A percentile compares a stretch with the other conserved stretches of the same genome.
phyloP scores from a whole-genome alignment of 1,284 basidiomycete genomes.

The Trichosporon sp. region DNA sequence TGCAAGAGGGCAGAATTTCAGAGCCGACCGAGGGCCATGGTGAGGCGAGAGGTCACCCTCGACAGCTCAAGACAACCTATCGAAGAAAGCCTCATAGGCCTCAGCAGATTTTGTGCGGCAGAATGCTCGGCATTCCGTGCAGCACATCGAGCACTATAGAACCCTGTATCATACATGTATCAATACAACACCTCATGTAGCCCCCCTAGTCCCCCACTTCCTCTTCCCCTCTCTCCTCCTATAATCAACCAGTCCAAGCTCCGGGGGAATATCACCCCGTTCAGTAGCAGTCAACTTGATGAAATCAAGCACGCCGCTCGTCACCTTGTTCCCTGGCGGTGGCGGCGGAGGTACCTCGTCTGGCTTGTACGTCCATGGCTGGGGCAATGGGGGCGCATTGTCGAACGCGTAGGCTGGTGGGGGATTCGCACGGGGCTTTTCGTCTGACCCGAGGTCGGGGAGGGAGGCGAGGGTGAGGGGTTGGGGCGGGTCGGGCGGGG shows the following conservation, averaged over 20 bases:
- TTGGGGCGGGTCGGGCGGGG: constrained; percentile 6
- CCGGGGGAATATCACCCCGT: constrained; percentile 41
- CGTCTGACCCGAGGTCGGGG: constrained; percentile 8
- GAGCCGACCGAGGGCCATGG: no score
- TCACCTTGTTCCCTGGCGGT: constrained; percentile 20
- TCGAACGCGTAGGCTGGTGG: constrained; percentile 29
- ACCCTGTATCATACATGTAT: neutral
- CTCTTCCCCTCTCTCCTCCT: constrained; percentile 16
- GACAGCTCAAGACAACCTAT: no score
- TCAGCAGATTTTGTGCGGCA: no score
- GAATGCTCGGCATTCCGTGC: no score
- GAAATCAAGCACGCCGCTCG: constrained; percentile 38
- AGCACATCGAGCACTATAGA: no score
- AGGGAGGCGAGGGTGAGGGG: constrained; percentile 10
- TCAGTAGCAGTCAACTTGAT: constrained; percentile 43
- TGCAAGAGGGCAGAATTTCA: no score
- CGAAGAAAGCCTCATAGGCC: no score
- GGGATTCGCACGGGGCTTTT: constrained; percentile 6
- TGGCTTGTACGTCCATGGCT: constrained; percentile 34
- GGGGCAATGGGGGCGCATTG: constrained; percentile 32
- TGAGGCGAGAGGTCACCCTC: no score
- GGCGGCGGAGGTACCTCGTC: constrained; percentile 10
- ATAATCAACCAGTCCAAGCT: constrained; percentile 44
- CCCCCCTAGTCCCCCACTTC: constrained; percentile 21
- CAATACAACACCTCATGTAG: neutral